phyloP scores from a whole-genome alignment of 164 flowering plant genomes.

The Hamamelis virginiana region DNA sequence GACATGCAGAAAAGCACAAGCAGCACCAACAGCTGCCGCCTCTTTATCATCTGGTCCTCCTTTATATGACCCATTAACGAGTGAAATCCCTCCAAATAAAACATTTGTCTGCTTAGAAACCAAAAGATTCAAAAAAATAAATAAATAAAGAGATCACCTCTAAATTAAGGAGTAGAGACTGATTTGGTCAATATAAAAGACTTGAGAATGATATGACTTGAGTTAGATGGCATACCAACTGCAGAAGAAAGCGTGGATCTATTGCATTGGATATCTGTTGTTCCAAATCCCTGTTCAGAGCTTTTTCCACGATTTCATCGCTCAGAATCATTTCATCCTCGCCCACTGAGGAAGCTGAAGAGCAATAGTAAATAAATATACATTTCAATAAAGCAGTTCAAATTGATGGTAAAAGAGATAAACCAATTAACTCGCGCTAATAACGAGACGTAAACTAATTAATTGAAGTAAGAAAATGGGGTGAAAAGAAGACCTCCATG shows the following conservation, averaged over 20 bases:
- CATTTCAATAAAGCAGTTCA: constrained; percentile 6
- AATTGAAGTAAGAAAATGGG: too few relatives aligned
- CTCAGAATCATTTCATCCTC: constrained; percentile 66
- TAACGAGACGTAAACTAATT: too few relatives aligned
- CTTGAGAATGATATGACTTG: not conserved
- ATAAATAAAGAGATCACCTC: not conserved
- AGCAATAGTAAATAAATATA: constrained; percentile 1
- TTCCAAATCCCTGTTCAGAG: constrained; percentile 50
- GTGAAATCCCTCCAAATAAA: constrained; percentile 54
- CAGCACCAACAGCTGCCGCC: constrained; percentile 72
- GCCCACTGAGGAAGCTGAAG: constrained; percentile 36
- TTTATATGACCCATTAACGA: constrained; percentile 23
- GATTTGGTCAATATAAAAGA: not conserved
- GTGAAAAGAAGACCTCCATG: too few relatives aligned
- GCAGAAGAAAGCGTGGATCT: constrained; percentile 77
- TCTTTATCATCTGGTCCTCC: constrained; percentile 49
- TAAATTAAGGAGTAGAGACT: constrained; percentile 6
- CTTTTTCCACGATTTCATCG: constrained; percentile 41
- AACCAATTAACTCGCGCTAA: too few relatives aligned
- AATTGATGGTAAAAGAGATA: too few relatives aligned
- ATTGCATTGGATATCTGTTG: constrained; percentile 70
- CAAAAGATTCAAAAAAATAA: constrained; percentile 8
- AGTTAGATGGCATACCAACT: constrained; percentile 54
- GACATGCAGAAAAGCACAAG: constrained; percentile 82
- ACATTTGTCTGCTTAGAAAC: constrained; percentile 60